Evolutionary conservation across 345 rosid species (phyloP).

Genomic region (Punica granatum): DNA sequence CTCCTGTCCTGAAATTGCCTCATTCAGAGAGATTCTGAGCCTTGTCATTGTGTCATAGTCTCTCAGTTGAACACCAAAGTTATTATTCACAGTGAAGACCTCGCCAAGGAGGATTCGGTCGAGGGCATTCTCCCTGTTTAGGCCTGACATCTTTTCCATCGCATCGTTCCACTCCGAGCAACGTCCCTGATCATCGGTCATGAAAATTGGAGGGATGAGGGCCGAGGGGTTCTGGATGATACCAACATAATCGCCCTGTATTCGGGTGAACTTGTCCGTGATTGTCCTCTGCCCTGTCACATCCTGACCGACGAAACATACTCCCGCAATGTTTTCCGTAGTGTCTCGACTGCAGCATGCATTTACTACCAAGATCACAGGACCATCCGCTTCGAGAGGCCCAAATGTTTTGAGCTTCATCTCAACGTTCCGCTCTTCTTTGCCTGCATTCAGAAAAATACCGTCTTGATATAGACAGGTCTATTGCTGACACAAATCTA

Average conservation of each 20-base stretch:
- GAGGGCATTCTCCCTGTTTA: constrained; percentile 61
- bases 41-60: constrained; percentile 61
- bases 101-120: constrained; percentile 67
- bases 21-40: constrained; percentile 54
- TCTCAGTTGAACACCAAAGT: constrained; percentile 57
- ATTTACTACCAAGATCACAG: constrained; percentile 51
- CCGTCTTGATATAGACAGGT: background rate
- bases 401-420: constrained; percentile 55
- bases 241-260: constrained; percentile 68
- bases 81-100: constrained; percentile 49
- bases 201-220: constrained; percentile 80
- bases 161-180: constrained; percentile 83
- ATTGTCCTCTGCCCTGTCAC: constrained; percentile 51
- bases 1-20: constrained; percentile 47
- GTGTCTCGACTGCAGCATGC: constrained; percentile 69
- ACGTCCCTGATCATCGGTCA: constrained; percentile 52
- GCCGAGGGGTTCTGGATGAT: constrained; percentile 59
- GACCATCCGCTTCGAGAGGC: constrained; percentile 37
- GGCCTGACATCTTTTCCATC: constrained; percentile 71
- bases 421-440: constrained; percentile 59
- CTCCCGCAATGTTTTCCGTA: constrained; percentile 48
- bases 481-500: background rate
- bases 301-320: constrained; percentile 85
- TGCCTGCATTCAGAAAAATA: constrained; percentile 37
- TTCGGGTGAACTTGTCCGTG: constrained; percentile 45